Percentiles rank a stretch among this genome's conserved stretches.
Conservation (phyloP, 768 basidiomycete species). For the Coprinellus micaceus region DNA sequence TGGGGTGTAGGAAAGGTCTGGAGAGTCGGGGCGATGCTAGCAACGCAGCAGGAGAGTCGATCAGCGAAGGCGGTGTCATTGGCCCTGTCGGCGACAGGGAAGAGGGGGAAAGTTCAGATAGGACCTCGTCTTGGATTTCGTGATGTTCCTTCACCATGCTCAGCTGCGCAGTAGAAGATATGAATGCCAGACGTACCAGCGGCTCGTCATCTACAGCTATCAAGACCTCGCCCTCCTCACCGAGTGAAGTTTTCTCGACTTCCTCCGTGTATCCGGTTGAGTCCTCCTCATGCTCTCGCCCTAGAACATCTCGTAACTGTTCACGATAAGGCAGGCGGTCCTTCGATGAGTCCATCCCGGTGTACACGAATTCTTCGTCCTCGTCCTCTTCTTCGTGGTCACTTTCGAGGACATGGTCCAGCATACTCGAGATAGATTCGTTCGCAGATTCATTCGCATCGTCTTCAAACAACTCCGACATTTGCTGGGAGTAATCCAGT, state of each 20-base stretch:
- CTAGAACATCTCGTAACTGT: conserved; percentile 70
- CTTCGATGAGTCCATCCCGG: conserved; percentile 59
- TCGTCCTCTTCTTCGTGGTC: conserved; percentile 47
- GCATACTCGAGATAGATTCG: conserved; percentile 13
- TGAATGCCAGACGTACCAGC: conserved; percentile 23
- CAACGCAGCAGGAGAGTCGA: conserved; percentile 33
- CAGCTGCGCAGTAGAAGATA: conserved; percentile 8
- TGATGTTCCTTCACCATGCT: conserved; percentile 23
- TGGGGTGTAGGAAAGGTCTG: conserved; percentile 65
- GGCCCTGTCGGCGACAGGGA: conserved; percentile 35
- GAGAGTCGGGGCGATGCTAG: conserved; percentile 37
- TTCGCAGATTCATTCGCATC: conserved; percentile 31
- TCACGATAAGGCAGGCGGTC: conserved; percentile 55
- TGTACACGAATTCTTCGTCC: conserved; percentile 68
- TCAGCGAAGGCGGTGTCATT: conserved; percentile 35
- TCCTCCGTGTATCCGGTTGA: conserved; percentile 39
- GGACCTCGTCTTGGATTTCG: conserved; percentile 23
- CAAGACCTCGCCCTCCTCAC: conserved; percentile 8
- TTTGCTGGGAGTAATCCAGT: conserved; percentile 60
- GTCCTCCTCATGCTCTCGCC: conserved; percentile 54
- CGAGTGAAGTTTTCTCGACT: conserved; percentile 40
- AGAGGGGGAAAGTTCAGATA: conserved; percentile 32
- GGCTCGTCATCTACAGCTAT: conserved; percentile 19
- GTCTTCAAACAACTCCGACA: conserved; percentile 62
- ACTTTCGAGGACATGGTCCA: conserved; percentile 10